Base-by-base conservation (phyloP, 2,329 filamentous ascomycete genomes). In the Neonectria punicea region DNA sequence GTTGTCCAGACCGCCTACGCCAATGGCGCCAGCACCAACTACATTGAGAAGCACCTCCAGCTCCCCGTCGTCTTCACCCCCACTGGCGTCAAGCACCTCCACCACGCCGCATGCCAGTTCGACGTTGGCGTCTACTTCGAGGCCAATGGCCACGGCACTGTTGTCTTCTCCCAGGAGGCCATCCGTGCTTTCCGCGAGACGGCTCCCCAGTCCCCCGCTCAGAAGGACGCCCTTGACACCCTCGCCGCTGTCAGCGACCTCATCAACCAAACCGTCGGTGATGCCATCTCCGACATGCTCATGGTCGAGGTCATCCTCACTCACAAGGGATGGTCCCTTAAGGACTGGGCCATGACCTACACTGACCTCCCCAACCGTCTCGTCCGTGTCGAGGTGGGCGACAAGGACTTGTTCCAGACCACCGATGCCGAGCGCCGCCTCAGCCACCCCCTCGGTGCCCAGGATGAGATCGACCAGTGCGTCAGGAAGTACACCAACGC, bases 101-200 rank as follows among this genome's bases (percentile, higher is more conserved):
- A 99, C 82, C 96, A 98, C 77, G 96, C 93, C n/a, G 96, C 96
- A 43, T 90, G 93, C 75, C 93, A 94, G 70, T 97, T 97, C 74
- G 96, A 99, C 75, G 90, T 98, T 60, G 96, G 96, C 62, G 93
- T 98, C 57, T 99, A 99, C 84, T 99, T 99, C 75, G 96, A 99
- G 83, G 96, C 96, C 70, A 99, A 99, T 78, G 96, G 96, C 32
- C 96, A 99, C 80, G 96, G 96, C 70, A 99, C 96, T 10, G 92
- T 98, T 39, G 90, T 98, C 59, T 99, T 99, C 85, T 97, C 93
- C 1, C 88, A 92, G 63, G 90, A 93, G 65, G 95, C 95, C 4
- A 84, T 95, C 51, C 90, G 91, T 72, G 86, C 88, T 53, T 97
- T 99, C 82, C 87, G 86, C 71, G 91, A 89, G 73, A 91, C 92